Evolutionary conservation across 257 asterid species (phyloP), one percentile per base, ranked within the genome.

Genomic region (Solanum sejunctum): DNA sequence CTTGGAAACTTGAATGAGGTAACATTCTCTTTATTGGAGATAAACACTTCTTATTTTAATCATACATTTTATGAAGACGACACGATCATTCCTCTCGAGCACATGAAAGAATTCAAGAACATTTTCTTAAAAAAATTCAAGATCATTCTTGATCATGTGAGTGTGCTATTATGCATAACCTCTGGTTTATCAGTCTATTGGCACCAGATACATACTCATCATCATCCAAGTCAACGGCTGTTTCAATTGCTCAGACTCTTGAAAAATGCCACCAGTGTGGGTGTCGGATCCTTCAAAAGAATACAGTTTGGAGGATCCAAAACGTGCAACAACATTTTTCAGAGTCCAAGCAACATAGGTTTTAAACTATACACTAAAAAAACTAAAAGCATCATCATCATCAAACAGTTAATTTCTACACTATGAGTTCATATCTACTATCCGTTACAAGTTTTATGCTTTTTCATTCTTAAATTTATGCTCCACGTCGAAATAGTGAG

Each of bases 1-100:
- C 99, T 97, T 85, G 99, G 99, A 80, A 92, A 89, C 87, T 88
- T 97, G 77, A 97, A 97, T 64, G 98, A 97, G 96, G 99, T 96
- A 78, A 26, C 28, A 12, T 5, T 79, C 82, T 79, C 64, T 8
- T 71, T 60, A 15, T 13, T n/a, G 26, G 17, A 77, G 73, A 57
- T 63, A 10, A 10, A 81, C 52, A 49, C 49, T 23, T 51, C 63
- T 77, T 23, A 77, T 75, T 66, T 75, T 75, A 1, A 49, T 77
- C 4, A 12, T 47, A 28, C 63, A 51, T 77, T 23, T 21, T 51
- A 45, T 7, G 26, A 72, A 6, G 6, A 77, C 51, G 51, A 77
- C 7, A 0, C 23, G 45, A 51, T 77, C 67, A n/a, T 16, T 26
- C 52, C 51, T 61, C 82, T 26, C 23, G 6, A 51, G 23, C 63